A percentile compares a stretch with the other conserved stretches of the same genome.
Conservation (phyloP, 306 rosid genomes). For the Arachis stenosperma region DNA sequence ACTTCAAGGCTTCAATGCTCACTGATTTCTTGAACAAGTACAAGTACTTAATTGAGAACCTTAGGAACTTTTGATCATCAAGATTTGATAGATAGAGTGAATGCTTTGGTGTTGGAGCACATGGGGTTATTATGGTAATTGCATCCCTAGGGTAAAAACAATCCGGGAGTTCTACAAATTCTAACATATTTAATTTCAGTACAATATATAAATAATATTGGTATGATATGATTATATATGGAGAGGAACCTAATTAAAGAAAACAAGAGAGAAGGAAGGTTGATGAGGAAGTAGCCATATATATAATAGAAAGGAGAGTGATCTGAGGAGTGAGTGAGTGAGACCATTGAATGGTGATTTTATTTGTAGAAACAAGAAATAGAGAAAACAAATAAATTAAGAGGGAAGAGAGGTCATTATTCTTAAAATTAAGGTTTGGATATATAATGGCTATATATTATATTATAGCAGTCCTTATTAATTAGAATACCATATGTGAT, state of each 20-base stretch:
- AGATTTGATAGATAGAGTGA: conserved; percentile 76
- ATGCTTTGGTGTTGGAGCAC: conserved; percentile 72
- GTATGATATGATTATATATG: not conserved
- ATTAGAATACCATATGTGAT: conserved; percentile 34
- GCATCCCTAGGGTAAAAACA: conserved; percentile 57
- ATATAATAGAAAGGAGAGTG: not conserved
- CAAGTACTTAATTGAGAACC: conserved; percentile 78
- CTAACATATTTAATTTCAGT: conserved; percentile 41
- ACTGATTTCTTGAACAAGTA: conserved; percentile 62
- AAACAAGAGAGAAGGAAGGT: not conserved
- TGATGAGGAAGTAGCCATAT: not conserved
- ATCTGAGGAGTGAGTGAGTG: not conserved
- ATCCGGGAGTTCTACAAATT: conserved; percentile 73
- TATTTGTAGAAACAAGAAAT: conserved; percentile 30
- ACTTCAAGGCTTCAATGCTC: conserved; percentile 52
- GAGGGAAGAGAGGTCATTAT: conserved; percentile 15
- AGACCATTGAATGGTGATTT: conserved; percentile 1
- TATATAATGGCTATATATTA: not conserved
- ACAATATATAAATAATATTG: too few relatives aligned
- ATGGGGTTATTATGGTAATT: conserved; percentile 48
- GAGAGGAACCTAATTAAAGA: not conserved
- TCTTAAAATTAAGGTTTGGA: conserved; percentile 49
- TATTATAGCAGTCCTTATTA: too few relatives aligned
- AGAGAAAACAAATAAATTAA: too few relatives aligned
- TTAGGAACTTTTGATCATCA: conserved; percentile 81